Base-by-base conservation (phyloP, 805 yeast genomes). In the Ogataea thermomethanolica region DNA sequence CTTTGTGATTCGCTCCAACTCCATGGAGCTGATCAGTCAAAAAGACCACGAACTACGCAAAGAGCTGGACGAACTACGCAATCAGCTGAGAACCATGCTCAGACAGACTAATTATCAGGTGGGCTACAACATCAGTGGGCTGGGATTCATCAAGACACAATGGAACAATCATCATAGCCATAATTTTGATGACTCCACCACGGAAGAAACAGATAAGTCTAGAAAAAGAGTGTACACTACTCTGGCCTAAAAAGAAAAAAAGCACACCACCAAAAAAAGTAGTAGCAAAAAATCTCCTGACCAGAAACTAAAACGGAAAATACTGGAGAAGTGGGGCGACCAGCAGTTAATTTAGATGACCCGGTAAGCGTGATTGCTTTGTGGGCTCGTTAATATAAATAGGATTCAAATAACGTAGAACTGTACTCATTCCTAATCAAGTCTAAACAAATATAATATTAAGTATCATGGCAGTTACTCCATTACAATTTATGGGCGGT, bases 121-220 rank as follows among this genome's bases (percentile, higher is more conserved):
- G 33, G 98, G 97, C 8, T 81, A 74, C 67, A 93, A 93, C 55
- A 69, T 87, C 13, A 90, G 85, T 46, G 97, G 96, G 4, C 68
- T 93, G 59, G 77, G 74, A 51, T 84, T 78, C 52, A 62, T 85
- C 44, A 81, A 79, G 56, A 76, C 73, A 31, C 88, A 84, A 61
- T 90, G 96, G 96, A 77, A 78, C 44, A 62, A 81, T 56, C 72
- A 70, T 30, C 98, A 91, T 58, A 79, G 74, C 50, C 70, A 75
- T 25, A 88, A 83, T 56, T 89, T 79, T 55, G 72, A 77, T 33
- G 96, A 86, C 53, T 85, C 78, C 35, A 69, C 67, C 22, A 83
- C 79, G 48, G 80, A 76, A 45, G 46, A 20, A n/a, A 41, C 43
- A 11, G 73, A 74, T 49, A 64, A 62, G 25, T 73, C 83, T 1